phyloP scores from a whole-genome alignment of 2,329 filamentous ascomycete genomes.

The Juglanconis sp. region DNA sequence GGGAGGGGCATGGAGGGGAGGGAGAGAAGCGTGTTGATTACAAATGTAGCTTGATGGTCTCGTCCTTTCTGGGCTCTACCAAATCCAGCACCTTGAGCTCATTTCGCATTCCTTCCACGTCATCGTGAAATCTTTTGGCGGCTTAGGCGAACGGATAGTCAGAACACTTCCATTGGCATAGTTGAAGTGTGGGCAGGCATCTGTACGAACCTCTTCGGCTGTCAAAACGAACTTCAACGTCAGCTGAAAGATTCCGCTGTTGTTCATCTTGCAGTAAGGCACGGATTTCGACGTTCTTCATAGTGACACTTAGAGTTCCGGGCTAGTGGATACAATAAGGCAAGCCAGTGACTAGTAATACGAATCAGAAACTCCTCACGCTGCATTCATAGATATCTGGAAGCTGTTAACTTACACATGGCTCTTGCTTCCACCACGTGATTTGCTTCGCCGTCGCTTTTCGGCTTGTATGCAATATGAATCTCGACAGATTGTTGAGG shows the following conservation, averaged over 20 bases:
- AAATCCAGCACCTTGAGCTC: background rate
- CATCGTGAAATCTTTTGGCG: background rate
- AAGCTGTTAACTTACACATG: too few species aligned
- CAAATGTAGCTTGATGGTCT: constrained; percentile 12
- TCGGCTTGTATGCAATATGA: too few species aligned
- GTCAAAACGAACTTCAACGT: background rate
- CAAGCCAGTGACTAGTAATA: too few species aligned
- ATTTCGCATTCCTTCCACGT: background rate
- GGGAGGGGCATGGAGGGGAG: too few species aligned
- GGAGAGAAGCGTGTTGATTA: too few species aligned
- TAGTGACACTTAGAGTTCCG: background rate
- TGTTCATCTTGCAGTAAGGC: background rate
- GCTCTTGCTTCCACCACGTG: too few species aligned
- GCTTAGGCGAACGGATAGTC: background rate
- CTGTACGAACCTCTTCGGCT: background rate
- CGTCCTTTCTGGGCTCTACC: constrained; percentile 18
- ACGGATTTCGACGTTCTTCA: background rate
- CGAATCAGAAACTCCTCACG: too few species aligned
- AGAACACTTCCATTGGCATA: background rate
- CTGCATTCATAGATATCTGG: too few species aligned
- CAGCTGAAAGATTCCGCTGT: background rate
- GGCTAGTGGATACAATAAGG: background rate
- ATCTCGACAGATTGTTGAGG: too few species aligned
- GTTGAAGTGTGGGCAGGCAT: too few species aligned
- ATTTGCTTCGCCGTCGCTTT: too few species aligned